These are phyloP conservation scores for Trametopsis cervina DNA, from an alignment of 768 basidiomycete genomes.

Conservation along the genomic window DNA sequence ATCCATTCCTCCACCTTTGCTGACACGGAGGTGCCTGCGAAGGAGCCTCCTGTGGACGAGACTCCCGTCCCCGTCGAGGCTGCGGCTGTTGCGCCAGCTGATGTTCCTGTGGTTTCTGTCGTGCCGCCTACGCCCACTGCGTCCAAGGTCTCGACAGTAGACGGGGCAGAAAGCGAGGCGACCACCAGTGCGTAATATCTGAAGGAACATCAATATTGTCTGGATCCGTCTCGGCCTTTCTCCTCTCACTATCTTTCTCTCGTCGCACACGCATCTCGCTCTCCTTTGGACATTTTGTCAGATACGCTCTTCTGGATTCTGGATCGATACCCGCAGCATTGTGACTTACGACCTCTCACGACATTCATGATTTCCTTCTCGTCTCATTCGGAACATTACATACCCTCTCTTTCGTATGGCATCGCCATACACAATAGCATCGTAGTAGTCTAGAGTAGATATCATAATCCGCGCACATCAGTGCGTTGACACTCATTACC, in stretches of 20 bases:
- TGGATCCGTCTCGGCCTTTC: background rate
- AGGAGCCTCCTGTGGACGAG: slow-evolving; percentile 6
- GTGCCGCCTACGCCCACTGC: slow-evolving; percentile 11
- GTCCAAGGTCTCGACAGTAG: background rate
- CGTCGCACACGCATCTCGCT: background rate
- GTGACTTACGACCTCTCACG: slow-evolving; percentile 9
- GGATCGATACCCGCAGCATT: background rate
- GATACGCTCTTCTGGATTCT: background rate
- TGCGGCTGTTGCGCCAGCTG: background rate
- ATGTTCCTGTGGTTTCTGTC: slow-evolving; percentile 3
- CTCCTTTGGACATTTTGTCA: background rate
- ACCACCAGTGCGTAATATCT: background rate
- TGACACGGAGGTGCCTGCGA: slow-evolving; percentile 3
- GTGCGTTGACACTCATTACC: background rate
- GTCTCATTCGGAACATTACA: background rate
- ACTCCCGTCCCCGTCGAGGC: slow-evolving; percentile 4
- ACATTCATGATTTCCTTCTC: slow-evolving; percentile 4
- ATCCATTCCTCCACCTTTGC: background rate
- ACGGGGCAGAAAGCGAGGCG: background rate
- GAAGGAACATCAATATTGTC: too few species aligned
- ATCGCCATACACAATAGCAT: too few species aligned
- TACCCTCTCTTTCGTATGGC: too few species aligned
- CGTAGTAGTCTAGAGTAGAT: too few species aligned
- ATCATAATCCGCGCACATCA: too few species aligned
- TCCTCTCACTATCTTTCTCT: background rate